A percentile compares a stretch with the other conserved stretches of the same genome.
Conservation (phyloP, 2,329 filamentous ascomycete genomes). For the Cercospora citrullina region DNA sequence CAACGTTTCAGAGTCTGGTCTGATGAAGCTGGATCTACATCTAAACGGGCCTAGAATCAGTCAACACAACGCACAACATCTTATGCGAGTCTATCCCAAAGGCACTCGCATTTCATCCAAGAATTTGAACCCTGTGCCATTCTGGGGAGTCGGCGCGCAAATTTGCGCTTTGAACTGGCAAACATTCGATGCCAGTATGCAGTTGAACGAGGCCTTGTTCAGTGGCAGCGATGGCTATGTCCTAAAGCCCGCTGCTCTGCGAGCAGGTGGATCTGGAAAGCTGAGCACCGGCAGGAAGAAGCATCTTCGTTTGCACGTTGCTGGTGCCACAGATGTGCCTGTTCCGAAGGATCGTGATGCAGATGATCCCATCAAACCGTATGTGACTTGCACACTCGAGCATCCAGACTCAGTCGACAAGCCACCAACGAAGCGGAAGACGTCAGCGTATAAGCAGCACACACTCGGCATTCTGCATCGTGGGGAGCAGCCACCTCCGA, state of each 20-base stretch:
- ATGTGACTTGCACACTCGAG: conserved; percentile 64
- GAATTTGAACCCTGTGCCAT: conserved; percentile 63
- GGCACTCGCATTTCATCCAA: conserved; percentile 67
- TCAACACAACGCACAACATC: conserved; percentile 61
- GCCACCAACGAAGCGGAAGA: conserved; percentile 62
- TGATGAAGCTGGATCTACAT: conserved; percentile 54
- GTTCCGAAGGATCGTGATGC: conserved; percentile 53
- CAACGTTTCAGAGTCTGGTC: conserved; percentile 66
- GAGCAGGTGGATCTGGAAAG: conserved; percentile 56
- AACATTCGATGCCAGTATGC: conserved; percentile 64
- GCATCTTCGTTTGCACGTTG: conserved; percentile 59
- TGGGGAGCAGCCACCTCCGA: conserved; percentile 60
- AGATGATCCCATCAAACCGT: conserved; percentile 58
- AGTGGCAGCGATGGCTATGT: conserved; percentile 65
- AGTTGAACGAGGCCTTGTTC: conserved; percentile 69
- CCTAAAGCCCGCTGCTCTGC: conserved; percentile 62
- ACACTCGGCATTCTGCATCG: conserved; percentile 58
- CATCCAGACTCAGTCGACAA: conserved; percentile 56
- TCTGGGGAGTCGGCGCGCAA: conserved; percentile 68
- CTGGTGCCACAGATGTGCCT: conserved; percentile 63
- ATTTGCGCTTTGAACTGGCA: conserved; percentile 72
- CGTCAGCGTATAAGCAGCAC: conserved; percentile 60
- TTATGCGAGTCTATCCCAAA: conserved; percentile 72
- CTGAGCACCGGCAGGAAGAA: conserved; percentile 52
- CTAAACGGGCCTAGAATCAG: conserved; percentile 50